Base-by-base conservation (phyloP, 495 filamentous ascomycete genomes). In the Neurospora intermedia region DNA sequence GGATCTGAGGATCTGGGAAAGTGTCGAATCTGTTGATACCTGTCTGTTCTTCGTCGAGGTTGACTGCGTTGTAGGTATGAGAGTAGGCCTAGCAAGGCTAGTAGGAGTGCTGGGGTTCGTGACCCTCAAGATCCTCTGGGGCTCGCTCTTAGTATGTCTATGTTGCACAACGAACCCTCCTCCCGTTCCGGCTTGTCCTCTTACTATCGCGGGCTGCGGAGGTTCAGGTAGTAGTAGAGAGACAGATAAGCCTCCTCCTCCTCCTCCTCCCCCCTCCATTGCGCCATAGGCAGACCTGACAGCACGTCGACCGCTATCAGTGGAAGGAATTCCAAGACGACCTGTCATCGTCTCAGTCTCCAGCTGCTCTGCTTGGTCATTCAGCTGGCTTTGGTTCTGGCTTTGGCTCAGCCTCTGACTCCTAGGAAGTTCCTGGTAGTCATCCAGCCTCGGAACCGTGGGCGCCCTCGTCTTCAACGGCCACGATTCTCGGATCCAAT, bases 1-100 rank as follows among this genome's bases (percentile, higher is more conserved):
- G 39, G 81, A 82, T 20, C 76, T 78, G 27, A 85, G 73, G 31
- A 85, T 85, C 45, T 83, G 77, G 3, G 82, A 76, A 35, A 85
- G 71, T 3, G 81, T 82, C 41, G 82, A 80, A 69, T 85, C 82
- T 4, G 83, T 83, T 42, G 77, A 81, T 62, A 71, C 73, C 42
- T 81, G 76, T 69, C 77, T 75, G 27, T 72, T 18, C 74, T 74
- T 6, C 70, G 75, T 59, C 69, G 54, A 18, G 54, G 15, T 76
- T 40, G 73, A 69, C 6, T 74, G 78, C 23, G 75, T 77, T 13
- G 31, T 70, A 18, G 78, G 75, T 41, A 75, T 27, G 23, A 20
- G 48, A 7, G 48, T 40, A 40, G 78, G 72, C 70, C 77, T 71
- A 0, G 43, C 38, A 8, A 71, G 74, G 16, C 70, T 75, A 46